Percentiles rank a stretch among this genome's conserved stretches.
These are phyloP conservation scores for Aspergillus cavernicola DNA, from an alignment of 495 filamentous ascomycete genomes.

Conservation along the genomic window DNA sequence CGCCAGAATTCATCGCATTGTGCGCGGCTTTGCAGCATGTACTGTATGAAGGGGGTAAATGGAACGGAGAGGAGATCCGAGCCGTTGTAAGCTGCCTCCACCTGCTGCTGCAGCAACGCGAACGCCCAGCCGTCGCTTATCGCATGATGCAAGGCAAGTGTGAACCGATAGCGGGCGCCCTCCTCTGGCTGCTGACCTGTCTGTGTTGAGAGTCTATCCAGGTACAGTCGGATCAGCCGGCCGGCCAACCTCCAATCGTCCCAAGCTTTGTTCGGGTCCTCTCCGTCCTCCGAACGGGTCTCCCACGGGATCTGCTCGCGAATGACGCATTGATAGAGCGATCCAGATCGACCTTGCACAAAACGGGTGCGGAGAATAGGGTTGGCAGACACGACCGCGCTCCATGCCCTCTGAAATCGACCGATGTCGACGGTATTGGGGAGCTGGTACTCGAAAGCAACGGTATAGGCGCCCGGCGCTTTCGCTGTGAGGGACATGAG, in stretches of 20 bases:
- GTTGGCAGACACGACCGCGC: not conserved
- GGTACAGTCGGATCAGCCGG: too few relatives aligned
- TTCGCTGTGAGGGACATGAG: slow-evolving; percentile 1
- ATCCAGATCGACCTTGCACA: not conserved
- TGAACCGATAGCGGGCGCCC: too few relatives aligned
- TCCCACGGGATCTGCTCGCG: not conserved
- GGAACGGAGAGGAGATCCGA: not conserved
- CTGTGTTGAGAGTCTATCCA: too few relatives aligned
- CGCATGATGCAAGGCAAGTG: too few relatives aligned
- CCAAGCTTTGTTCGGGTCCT: too few relatives aligned
- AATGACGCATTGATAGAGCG: not conserved
- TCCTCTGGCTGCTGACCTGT: too few relatives aligned
- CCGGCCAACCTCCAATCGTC: too few relatives aligned
- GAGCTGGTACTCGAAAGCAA: not conserved
- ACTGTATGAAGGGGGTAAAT: not conserved
- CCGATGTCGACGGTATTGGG: not conserved
- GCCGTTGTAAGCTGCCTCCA: not conserved
- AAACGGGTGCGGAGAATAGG: slow-evolving; percentile 1
- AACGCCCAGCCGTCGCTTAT: not conserved
- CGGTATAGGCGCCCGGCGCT: not conserved
- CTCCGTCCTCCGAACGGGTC: not conserved
- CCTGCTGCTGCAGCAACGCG: too few relatives aligned
- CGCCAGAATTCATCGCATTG: too few relatives aligned
- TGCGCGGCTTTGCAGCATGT: too few relatives aligned
- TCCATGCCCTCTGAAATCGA: not conserved